Percentiles rank a stretch among this genome's conserved stretches.
These are phyloP conservation scores for Urostyla sp. DNA, from an alignment of 73 alveolate species.

Conservation along the genomic window DNA sequence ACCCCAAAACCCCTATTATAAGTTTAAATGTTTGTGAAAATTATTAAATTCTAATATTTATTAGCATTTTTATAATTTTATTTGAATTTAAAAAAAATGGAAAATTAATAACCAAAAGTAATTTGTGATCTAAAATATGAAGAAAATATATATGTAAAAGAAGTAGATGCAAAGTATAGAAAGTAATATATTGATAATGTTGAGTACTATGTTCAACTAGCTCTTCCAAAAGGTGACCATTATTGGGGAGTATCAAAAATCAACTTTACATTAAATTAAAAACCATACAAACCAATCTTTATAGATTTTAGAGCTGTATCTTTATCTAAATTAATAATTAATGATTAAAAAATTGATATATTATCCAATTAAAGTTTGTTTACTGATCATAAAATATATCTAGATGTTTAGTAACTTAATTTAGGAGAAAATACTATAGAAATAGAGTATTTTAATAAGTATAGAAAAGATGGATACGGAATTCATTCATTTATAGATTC, in stretches of 20 bases:
- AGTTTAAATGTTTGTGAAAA: too few species aligned
- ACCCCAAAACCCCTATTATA: too few species aligned
- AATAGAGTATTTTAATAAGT: too few species aligned
- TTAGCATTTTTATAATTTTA: too few species aligned
- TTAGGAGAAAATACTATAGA: not conserved
- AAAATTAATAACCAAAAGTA: too few species aligned
- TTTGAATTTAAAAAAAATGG: too few species aligned
- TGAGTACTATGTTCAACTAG: not conserved
- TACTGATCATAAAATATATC: not conserved
- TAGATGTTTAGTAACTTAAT: not conserved
- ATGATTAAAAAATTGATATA: not conserved
- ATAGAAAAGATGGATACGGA: not conserved
- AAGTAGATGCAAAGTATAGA: not conserved
- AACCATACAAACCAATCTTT: not conserved
- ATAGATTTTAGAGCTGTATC: not conserved
- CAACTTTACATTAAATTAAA: too few species aligned
- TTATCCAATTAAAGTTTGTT: not conserved
- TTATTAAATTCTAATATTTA: too few species aligned
- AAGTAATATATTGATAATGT: not conserved
- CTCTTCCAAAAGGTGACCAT: not conserved
- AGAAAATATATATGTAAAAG: conserved; percentile 13
- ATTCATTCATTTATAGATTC: not conserved
- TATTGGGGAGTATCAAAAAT: not conserved
- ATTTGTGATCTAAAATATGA: conserved; percentile 64
- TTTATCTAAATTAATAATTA: too few species aligned